Evolutionary conservation across 768 basidiomycete species (phyloP), one percentile per base, ranked within the genome.

Genomic region (Vishniacozyma victoriae): DNA sequence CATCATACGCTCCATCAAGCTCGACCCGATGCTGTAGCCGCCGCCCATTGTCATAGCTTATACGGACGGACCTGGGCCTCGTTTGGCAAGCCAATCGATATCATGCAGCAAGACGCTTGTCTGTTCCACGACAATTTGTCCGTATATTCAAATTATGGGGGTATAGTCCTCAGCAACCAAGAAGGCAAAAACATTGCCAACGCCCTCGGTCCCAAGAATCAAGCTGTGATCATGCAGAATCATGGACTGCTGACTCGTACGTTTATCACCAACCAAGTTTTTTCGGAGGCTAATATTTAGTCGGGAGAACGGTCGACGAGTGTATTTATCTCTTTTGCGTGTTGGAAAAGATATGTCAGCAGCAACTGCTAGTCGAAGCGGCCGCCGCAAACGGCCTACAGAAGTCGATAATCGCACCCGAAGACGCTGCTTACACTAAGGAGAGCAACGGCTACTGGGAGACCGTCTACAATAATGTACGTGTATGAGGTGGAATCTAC

Each of bases 101-200:
- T 54, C 42, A 54, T 54, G 41, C 39, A 48, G 27, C 53, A 54
- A 33, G 53, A 54, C 35, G 53, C 53, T 12, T 54, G 53, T 24
- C 23, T 54, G 3, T 54, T 49, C 42, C 46, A 54, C 47, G 36
- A 54, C 43, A 50, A 51, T 22, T 29, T 51, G 18, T 51, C 50
- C 19, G 43, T 41, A 5, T 77, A 78, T 53, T 60, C 62, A 35
- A 75, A 77, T 39, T 79, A 75, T 46, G 76, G 75, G 50, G 78
- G 78, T 26, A 72, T 79, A 15, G 77, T 79, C 22, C 64, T 78
- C 18, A 75, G 75, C 15, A 59, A 72, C 11, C 73, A 75, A 35
- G 78, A 79, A 62, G 77, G 77, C 9, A 56, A 62, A 35, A 72
- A 75, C 24, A 79, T 80, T 45, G 76, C 76, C 7, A 60, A 65